Conservation (phyloP, 176 grass and related monocot species). For the Zoysia pacifica region DNA sequence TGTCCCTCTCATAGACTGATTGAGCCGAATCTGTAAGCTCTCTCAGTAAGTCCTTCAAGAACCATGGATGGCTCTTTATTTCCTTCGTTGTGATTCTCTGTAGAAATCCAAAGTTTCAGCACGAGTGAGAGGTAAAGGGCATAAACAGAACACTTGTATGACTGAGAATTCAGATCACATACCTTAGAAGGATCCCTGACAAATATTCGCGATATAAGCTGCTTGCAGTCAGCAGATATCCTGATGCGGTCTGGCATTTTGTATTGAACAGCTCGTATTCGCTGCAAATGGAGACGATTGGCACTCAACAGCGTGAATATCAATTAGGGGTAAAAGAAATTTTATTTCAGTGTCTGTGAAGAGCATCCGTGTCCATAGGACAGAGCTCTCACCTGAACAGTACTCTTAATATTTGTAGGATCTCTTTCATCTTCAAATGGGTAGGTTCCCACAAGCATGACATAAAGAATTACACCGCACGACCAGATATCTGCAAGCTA, state of each 20-base stretch:
- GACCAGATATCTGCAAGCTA: conserved; percentile 94
- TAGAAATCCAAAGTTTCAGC: neutral
- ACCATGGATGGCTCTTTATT: conserved; percentile 74
- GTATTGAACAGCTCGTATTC: conserved; percentile 71
- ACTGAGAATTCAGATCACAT: conserved; percentile 11
- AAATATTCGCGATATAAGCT: conserved; percentile 77
- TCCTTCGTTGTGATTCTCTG: conserved; percentile 69
- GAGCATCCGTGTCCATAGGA: neutral
- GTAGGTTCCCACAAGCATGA: conserved; percentile 89
- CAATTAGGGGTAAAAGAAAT: neutral
- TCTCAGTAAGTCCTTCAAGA: conserved; percentile 64
- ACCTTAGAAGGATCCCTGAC: conserved; percentile 57
- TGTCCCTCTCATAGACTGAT: conserved; percentile 45
- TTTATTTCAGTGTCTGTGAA: neutral
- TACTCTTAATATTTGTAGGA: conserved; percentile 30
- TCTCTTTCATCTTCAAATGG: conserved; percentile 79
- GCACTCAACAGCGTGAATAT: conserved; percentile 8
- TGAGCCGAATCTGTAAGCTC: conserved; percentile 58
- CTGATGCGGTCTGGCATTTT: conserved; percentile 75
- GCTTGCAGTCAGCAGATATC: conserved; percentile 70
- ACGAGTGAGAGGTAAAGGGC: neutral
- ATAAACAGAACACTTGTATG: neutral
- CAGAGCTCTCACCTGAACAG: conserved; percentile 53
- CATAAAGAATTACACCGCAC: conserved; percentile 86
- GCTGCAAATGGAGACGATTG: conserved; percentile 49